phyloP scores from a whole-genome alignment of 1,139 yeast genomes.

The Candida buenavistaensis region DNA sequence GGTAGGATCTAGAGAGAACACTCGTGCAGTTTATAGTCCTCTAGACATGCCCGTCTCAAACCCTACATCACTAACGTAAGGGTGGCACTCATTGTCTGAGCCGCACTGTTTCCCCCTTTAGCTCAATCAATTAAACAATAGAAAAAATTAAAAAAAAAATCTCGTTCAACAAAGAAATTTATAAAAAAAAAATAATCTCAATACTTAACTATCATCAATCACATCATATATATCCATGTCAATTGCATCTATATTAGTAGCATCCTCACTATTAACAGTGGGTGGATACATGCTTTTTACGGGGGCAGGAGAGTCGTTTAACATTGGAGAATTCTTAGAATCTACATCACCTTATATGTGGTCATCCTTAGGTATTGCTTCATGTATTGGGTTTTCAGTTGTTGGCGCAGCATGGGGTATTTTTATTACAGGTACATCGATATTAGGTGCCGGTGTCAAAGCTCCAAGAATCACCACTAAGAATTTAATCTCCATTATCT shows the following conservation, averaged over 20 bases:
- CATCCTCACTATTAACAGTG: constrained; percentile 34
- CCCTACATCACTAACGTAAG: too few species aligned
- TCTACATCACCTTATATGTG: constrained; percentile 94
- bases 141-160: too few species aligned
- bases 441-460: constrained; percentile 96
- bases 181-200: too few species aligned
- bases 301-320: constrained; percentile 87
- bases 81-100: too few species aligned
- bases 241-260: constrained; percentile 20
- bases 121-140: too few species aligned
- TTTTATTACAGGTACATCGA: constrained; percentile 91
- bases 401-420: constrained; percentile 99
- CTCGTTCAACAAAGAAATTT: too few species aligned
- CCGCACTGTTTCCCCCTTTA: too few species aligned
- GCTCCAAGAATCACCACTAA: constrained; percentile 97
- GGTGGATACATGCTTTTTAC: constrained; percentile 80
- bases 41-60: too few species aligned
- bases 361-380: constrained; percentile 91
- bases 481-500: constrained; percentile 92
- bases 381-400: constrained; percentile 91
- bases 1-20: too few species aligned
- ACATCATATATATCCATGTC: too few species aligned
- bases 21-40: too few species aligned
- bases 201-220: too few species aligned
- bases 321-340: constrained; percentile 83